Evolutionary conservation across 148 eudicot species (phyloP).

Genomic region (Fallopia convolvulus): DNA sequence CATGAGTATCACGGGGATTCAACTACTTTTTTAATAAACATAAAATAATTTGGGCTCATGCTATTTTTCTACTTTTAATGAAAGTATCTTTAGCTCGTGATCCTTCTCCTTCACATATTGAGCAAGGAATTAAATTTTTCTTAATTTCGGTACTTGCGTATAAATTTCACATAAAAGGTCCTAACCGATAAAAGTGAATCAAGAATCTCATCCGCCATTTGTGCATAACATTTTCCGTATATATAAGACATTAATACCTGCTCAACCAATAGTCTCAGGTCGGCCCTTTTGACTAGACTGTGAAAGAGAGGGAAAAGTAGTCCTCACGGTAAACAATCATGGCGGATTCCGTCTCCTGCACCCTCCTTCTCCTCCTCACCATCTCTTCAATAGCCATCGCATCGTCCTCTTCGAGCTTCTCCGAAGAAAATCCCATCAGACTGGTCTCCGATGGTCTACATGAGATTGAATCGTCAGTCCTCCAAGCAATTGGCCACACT

Average conservation of each 20-base stretch:
- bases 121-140: too few relatives aligned
- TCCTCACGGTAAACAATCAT: not conserved
- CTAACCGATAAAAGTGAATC: not conserved
- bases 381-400: constrained; percentile 22
- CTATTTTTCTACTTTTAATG: too few relatives aligned
- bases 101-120: too few relatives aligned
- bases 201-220: not conserved
- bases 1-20: too few relatives aligned
- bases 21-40: too few relatives aligned
- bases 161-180: too few relatives aligned
- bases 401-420: constrained; percentile 34
- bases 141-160: too few relatives aligned
- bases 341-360: constrained; percentile 9
- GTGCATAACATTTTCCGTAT: not conserved
- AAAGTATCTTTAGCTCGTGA: too few relatives aligned
- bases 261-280: not conserved
- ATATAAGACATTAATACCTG: not conserved
- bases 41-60: too few relatives aligned
- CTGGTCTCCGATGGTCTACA: constrained; percentile 40
- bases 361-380: constrained; percentile 25
- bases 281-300: not conserved
- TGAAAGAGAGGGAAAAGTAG: not conserved
- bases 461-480: constrained; percentile 30
- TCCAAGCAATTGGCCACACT: constrained; percentile 45
- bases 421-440: constrained; percentile 72